phyloP scores from a whole-genome alignment of 495 filamentous ascomycete genomes.

The Talaromyces wortmannii region DNA sequence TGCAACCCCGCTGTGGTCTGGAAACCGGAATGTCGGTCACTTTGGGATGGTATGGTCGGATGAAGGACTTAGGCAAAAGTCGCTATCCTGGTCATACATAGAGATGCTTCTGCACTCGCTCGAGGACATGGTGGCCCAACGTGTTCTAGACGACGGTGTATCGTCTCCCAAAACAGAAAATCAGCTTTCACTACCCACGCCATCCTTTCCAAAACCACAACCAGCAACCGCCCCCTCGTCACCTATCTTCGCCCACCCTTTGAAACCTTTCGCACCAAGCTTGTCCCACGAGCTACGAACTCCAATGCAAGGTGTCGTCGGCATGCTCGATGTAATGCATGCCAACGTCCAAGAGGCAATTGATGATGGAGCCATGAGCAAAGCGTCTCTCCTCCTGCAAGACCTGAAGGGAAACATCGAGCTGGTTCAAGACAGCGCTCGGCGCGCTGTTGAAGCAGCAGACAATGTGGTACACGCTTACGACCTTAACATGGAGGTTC shows the following conservation, averaged over 20 bases:
- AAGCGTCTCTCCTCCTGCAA: constrained; percentile 49
- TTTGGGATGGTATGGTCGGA: constrained; percentile 70
- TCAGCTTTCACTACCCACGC: not conserved
- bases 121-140: constrained; percentile 61
- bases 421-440: constrained; percentile 73
- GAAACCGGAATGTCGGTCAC: constrained; percentile 65
- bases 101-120: constrained; percentile 72
- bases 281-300: constrained; percentile 76
- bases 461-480: constrained; percentile 88
- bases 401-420: constrained; percentile 68
- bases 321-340: constrained; percentile 83
- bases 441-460: constrained; percentile 71
- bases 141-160: constrained; percentile 43
- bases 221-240: constrained; percentile 34
- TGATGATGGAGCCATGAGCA: constrained; percentile 43
- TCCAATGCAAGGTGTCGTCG: constrained; percentile 81
- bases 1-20: constrained; percentile 63
- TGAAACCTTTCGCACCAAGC: constrained; percentile 73
- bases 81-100: constrained; percentile 61
- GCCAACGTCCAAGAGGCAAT: constrained; percentile 68
- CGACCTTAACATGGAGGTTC: constrained; percentile 77
- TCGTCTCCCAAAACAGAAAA: constrained; percentile 27
- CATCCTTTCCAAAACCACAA: constrained; percentile 20
- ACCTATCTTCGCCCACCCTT: constrained; percentile 27
- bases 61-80: constrained; percentile 50